Conservation (phyloP, 768 basidiomycete species). For the Mycena sanguinolenta region DNA sequence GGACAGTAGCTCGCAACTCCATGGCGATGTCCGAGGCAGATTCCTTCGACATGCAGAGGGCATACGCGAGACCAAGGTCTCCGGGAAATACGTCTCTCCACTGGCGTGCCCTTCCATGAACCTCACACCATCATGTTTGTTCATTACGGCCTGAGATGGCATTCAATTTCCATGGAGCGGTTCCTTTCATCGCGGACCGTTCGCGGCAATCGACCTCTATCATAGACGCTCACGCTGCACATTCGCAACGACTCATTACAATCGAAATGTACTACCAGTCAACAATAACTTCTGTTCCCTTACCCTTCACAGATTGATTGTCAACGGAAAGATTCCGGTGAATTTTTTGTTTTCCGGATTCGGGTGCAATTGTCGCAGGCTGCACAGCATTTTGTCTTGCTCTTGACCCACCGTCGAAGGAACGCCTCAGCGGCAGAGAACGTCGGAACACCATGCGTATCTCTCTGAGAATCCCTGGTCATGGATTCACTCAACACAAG, state of each 20-base stretch:
- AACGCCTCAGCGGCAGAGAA: too few relatives aligned
- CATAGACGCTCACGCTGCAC: not conserved
- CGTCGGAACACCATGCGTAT: not conserved
- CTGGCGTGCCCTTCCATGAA: slow-evolving; percentile 19
- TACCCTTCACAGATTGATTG: too few relatives aligned
- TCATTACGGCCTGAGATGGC: not conserved
- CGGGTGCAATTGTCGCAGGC: slow-evolving; percentile 1
- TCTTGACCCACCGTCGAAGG: not conserved
- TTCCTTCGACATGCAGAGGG: not conserved
- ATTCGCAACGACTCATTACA: not conserved
- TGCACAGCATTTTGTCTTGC: not conserved
- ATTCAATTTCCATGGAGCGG: not conserved
- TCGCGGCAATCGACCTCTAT: slow-evolving; percentile 1
- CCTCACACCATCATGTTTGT: not conserved
- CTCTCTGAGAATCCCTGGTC: not conserved
- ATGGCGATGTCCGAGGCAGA: not conserved
- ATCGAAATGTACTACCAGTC: slow-evolving; percentile 14
- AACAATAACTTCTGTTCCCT: too few relatives aligned
- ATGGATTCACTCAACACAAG: not conserved
- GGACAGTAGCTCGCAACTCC: slow-evolving; percentile 18
- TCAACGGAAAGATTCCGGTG: too few relatives aligned
- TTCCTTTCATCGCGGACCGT: not conserved
- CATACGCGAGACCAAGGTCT: not conserved
- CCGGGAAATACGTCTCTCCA: not conserved
- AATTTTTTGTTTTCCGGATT: not conserved